Conservation (phyloP, 176 grass and related monocot genomes). For the Panicum miliaceum region DNA sequence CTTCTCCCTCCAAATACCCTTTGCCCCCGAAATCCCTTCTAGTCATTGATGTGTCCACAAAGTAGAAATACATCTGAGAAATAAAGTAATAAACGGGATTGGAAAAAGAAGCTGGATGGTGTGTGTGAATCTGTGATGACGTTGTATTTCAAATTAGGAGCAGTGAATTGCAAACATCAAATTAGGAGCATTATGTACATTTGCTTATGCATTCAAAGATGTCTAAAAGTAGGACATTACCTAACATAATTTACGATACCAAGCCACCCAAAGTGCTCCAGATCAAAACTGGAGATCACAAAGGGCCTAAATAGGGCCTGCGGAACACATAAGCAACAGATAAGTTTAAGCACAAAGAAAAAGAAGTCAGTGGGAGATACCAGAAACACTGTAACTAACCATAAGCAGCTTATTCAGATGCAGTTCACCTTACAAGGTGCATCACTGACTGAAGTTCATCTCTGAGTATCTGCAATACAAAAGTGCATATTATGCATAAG, state of each 20-base stretch:
- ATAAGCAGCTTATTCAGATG: slow-evolving; percentile 57
- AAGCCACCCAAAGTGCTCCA: slow-evolving; percentile 60
- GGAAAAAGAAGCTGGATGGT: not conserved
- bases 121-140: not conserved
- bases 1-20: slow-evolving; percentile 1
- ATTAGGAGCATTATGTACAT: not conserved
- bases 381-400: slow-evolving; percentile 44
- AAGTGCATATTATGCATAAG: slow-evolving; percentile 30
- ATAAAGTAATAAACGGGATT: not conserved
- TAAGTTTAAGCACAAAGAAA: slow-evolving; percentile 45
- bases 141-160: slow-evolving; percentile 18
- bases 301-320: slow-evolving; percentile 53
- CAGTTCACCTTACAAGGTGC: slow-evolving; percentile 40
- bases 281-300: slow-evolving; percentile 56
- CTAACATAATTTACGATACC: slow-evolving; percentile 58
- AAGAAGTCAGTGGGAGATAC: slow-evolving; percentile 14
- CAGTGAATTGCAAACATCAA: not conserved
- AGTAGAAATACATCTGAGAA: not conserved
- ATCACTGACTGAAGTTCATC: slow-evolving; percentile 98
- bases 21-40: not conserved
- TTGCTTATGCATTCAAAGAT: slow-evolving; percentile 9
- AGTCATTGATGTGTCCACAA: not conserved
- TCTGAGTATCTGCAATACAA: slow-evolving; percentile 89
- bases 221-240: slow-evolving; percentile 37
- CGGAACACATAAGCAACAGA: slow-evolving; percentile 33